These are phyloP conservation scores for Alternaria novae-zelandiae DNA, from an alignment of 2,329 filamentous ascomycete genomes.

Conservation along the genomic window DNA sequence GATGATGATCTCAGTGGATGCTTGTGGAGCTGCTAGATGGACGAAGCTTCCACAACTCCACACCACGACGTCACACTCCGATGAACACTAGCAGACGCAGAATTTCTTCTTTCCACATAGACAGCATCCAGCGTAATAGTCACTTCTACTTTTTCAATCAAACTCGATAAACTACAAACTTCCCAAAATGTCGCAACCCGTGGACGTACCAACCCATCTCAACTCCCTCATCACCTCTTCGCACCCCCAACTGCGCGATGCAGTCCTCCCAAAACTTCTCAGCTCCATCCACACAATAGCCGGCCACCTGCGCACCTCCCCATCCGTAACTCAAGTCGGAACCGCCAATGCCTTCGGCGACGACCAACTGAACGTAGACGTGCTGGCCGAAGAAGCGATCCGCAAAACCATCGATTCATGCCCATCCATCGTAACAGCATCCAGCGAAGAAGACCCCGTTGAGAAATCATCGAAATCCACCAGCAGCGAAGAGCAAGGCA, in stretches of 20 bases:
- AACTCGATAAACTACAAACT: neutral
- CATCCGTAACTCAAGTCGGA: conserved; percentile 28
- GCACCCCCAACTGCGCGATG: conserved; percentile 8
- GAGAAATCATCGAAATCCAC: conserved; percentile 47
- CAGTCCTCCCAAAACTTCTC: conserved; percentile 23
- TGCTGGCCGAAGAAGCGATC: conserved; percentile 62
- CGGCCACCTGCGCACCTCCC: conserved; percentile 17
- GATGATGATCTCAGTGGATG: neutral
- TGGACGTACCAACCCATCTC: conserved; percentile 5
- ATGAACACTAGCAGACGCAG: conserved; percentile 2
- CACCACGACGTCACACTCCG: conserved; percentile 12
- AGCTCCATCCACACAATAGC: conserved; percentile 23
- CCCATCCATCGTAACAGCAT: conserved; percentile 62
- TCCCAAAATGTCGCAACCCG: conserved; percentile 3
- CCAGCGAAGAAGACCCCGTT: conserved; percentile 66
- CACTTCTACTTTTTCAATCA: neutral
- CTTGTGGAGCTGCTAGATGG: conserved; percentile 1
- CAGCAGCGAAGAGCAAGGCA: conserved; percentile 29
- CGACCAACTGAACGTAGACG: conserved; percentile 65
- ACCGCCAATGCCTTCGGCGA: conserved; percentile 62
- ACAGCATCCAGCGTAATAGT: neutral
- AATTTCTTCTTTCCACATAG: neutral
- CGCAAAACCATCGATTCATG: conserved; percentile 62
- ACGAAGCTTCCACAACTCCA: conserved; percentile 4
- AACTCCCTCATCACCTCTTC: conserved; percentile 5